Percentiles rank a stretch among this genome's conserved stretches.
These are phyloP conservation scores for Stylonectria norvegica DNA, from an alignment of 2,329 filamentous ascomycete genomes.

Conservation along the genomic window DNA sequence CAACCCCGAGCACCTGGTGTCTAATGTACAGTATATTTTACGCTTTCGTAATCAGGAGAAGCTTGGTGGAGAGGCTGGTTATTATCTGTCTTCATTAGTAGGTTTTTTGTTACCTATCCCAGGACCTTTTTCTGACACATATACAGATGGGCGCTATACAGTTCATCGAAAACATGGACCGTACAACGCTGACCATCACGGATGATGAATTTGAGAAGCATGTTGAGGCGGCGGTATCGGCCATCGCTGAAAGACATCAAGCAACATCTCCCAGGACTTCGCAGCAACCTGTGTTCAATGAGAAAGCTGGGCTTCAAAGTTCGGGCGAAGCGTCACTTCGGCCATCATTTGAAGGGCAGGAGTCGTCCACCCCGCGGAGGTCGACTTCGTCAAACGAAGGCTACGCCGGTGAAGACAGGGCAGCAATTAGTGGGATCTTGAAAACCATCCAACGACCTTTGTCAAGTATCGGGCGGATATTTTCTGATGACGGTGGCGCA, in stretches of 20 bases:
- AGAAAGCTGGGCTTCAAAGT: slow-evolving; percentile 36
- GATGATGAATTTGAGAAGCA: slow-evolving; percentile 95
- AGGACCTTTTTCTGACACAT: background rate
- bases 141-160: slow-evolving; percentile 82
- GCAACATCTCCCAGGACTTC: slow-evolving; percentile 43
- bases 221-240: slow-evolving; percentile 93
- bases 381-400: slow-evolving; percentile 56
- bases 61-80: slow-evolving; percentile 93
- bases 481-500: slow-evolving; percentile 63
- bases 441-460: slow-evolving; percentile 89
- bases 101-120: slow-evolving; percentile 21
- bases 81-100: slow-evolving; percentile 92
- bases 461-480: slow-evolving; percentile 90
- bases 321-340: slow-evolving; percentile 34
- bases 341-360: slow-evolving; percentile 40
- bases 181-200: slow-evolving; percentile 86
- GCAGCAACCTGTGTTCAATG: slow-evolving; percentile 41
- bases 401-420: slow-evolving; percentile 64
- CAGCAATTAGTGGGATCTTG: slow-evolving; percentile 79
- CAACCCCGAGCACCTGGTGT: slow-evolving; percentile 92
- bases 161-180: slow-evolving; percentile 94
- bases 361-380: slow-evolving; percentile 42
- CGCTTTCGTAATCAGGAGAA: slow-evolving; percentile 98
- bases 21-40: slow-evolving; percentile 96
- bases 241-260: slow-evolving; percentile 87